Base-by-base conservation (phyloP, 768 basidiomycete genomes). In the Panaeolus papilionaceus region DNA sequence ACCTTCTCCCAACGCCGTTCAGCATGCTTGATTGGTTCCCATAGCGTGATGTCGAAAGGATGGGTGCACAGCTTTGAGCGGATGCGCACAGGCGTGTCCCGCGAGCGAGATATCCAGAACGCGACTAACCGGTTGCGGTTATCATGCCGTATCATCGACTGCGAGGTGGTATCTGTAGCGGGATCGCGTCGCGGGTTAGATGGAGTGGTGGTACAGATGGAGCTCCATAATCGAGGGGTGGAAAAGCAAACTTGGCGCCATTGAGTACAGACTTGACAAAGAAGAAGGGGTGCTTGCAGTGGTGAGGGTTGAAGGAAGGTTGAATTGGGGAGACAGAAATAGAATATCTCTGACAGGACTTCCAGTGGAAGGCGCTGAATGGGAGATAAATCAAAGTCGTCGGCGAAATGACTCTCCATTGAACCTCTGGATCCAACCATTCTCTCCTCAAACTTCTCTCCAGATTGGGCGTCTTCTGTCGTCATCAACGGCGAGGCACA, bases 201-300 rank as follows among this genome's bases (percentile, higher is more conserved):
- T 33, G 14, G 26, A 16, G 2, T 4, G 26, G 12, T 11, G 11
- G 28, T 58, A 23, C 54, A 58, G 6, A 58, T 12, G 10, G 54
- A 58, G 14, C 28, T 37, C 54, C 54, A 58, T 58, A 58, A 58
- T 33, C 28, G 54, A 28, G 54, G 54, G 6, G 11, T 58, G 28
- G 28, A 58, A 33, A 58, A 33, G 20, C 54, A 58, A 4, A 58
- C 54, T 58, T 58, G 54, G 28, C 54, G 54, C 54, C 54, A 58
- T 33, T 33, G 16, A 33, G 54, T 4, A 33, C 54, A 58, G 12
- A 58, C 16, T 16, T 58, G 26, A 4, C 14, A 9, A 10, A 58
- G 14, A 16, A 58, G 54, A 33, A 58, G 54, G 14, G 54, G 54
- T 4, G 11, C 54, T 12, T 33, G 26, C 14, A 33, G 9, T 33